These are phyloP conservation scores for Agrocybe praecox DNA, from an alignment of 768 basidiomycete genomes.

Conservation along the genomic window DNA sequence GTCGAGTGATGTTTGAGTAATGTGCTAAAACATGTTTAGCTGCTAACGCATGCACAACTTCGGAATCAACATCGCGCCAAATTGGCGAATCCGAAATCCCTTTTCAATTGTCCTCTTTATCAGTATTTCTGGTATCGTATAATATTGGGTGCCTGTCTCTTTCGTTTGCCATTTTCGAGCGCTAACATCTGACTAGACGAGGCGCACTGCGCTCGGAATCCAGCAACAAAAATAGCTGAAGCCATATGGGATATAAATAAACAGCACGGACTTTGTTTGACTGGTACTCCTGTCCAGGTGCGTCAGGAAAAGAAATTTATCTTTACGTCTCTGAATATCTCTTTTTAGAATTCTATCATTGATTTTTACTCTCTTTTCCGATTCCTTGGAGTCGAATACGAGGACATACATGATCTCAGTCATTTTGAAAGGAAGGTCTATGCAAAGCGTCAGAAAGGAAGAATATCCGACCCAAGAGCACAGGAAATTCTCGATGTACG, in stretches of 20 bases:
- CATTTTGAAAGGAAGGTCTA: background rate
- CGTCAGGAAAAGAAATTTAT: background rate
- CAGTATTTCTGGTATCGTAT: background rate
- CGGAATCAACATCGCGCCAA: no score
- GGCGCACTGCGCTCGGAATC: conserved; percentile 10
- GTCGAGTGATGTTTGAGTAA: no score
- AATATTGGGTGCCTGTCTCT: background rate
- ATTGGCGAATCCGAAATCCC: no score
- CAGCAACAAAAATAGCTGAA: conserved; percentile 1
- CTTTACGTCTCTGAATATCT: background rate
- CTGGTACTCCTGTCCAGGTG: conserved; percentile 11
- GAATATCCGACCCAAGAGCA: background rate
- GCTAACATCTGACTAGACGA: conserved; percentile 7
- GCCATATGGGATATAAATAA: conserved; percentile 8
- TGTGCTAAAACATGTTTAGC: no score
- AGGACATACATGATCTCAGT: conserved; percentile 1
- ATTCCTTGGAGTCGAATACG: conserved; percentile 6
- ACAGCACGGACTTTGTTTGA: conserved; percentile 11
- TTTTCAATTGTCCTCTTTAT: background rate
- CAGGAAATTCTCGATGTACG: background rate
- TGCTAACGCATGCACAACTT: no score
- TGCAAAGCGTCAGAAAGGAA: background rate
- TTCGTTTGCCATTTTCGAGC: background rate
- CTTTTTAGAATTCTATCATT: conserved; percentile 3
- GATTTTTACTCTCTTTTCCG: conserved; percentile 5